A percentile compares a stretch with the other conserved stretches of the same genome.
phyloP scores from a whole-genome alignment of 1,139 yeast species.

The Sugiyamaella sp. region DNA sequence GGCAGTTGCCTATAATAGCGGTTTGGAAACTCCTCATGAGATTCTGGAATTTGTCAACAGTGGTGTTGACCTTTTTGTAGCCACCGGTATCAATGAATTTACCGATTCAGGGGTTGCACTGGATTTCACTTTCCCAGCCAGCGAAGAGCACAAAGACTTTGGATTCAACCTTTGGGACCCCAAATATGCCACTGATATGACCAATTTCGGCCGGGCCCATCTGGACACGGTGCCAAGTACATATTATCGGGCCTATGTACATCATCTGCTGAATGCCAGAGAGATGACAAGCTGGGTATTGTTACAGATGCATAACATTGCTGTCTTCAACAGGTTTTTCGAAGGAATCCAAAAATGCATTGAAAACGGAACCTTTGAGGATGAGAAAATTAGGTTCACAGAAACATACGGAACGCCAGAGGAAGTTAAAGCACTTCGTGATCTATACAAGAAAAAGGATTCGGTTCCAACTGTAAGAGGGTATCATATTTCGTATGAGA shows the following conservation, averaged over 20 bases:
- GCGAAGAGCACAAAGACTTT: constrained; percentile 24
- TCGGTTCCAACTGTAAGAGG: constrained; percentile 34
- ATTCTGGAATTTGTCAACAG: constrained; percentile 37
- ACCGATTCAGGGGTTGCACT: constrained; percentile 47
- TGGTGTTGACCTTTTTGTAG: constrained; percentile 45
- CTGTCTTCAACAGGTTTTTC: constrained; percentile 38
- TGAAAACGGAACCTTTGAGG: constrained; percentile 38
- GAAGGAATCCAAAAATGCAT: constrained; percentile 40
- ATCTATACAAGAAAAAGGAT: constrained; percentile 24
- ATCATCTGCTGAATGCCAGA: constrained; percentile 46
- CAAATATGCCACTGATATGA: constrained; percentile 39
- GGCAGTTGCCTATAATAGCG: constrained; percentile 29
- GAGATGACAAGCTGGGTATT: constrained; percentile 50
- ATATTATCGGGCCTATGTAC: constrained; percentile 46
- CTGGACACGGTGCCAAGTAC: constrained; percentile 25
- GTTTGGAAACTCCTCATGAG: constrained; percentile 41
- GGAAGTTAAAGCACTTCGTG: constrained; percentile 26
- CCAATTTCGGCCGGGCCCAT: constrained; percentile 32
- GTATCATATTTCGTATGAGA: constrained; percentile 28
- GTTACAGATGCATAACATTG: constrained; percentile 45
- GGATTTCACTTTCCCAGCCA: constrained; percentile 37
- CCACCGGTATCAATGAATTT: constrained; percentile 38
- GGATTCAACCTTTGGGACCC: constrained; percentile 43
- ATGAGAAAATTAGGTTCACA: constrained; percentile 33
- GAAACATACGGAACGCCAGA: constrained; percentile 35